Base-by-base conservation (phyloP, 257 asterid genomes). In the Forsythia suspensa region DNA sequence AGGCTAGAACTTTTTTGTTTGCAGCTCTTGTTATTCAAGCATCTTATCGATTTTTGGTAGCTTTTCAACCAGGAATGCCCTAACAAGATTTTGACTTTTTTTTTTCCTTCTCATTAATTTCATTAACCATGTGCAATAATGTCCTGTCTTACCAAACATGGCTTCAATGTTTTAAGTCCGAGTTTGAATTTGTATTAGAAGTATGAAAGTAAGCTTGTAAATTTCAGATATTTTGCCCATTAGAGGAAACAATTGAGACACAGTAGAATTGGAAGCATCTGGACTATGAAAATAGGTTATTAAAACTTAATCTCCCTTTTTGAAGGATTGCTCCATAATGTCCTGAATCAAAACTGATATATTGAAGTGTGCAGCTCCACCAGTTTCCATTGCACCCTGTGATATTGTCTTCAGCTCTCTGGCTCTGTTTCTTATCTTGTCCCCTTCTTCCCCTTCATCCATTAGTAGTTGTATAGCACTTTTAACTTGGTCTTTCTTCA, bases 351-450 rank as follows among this genome's bases (percentile, higher is more conserved):
- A 79, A 70, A 38, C 75, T 29, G 86, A 55, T 37, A 92, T 80
- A 39, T 86, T 80, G 6, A 39, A n/a, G 61, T 72, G 81, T 38
- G 94, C 85, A 36, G 93, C 86, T 36, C 97, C 97, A 13, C 84
- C 90, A 40, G 65, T 46, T 20, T 88, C 87, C 81, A 85, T 78
- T 9, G 89, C 88, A 10, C 70, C 70, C 57, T 61, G 83, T 0
- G 96, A 97, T 79, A 84, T 71, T 29, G 8, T 36, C 59, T 86
- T 85, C 3, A 92, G 69, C 1, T 80, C 86, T 76, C 71, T 34
- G 2, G 88, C 89, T 79, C 88, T 84, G 3, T 37, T 83, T 79
- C 90, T 81, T 43, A 89, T 85, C 66, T 72, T 72, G 10, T 77
- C 85, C 41, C 85, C 83, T 72, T 78, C 90, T 72, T 73, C 90